phyloP scores from a whole-genome alignment of 164 flowering plant species.

The Magnolia kwangsiensis region DNA sequence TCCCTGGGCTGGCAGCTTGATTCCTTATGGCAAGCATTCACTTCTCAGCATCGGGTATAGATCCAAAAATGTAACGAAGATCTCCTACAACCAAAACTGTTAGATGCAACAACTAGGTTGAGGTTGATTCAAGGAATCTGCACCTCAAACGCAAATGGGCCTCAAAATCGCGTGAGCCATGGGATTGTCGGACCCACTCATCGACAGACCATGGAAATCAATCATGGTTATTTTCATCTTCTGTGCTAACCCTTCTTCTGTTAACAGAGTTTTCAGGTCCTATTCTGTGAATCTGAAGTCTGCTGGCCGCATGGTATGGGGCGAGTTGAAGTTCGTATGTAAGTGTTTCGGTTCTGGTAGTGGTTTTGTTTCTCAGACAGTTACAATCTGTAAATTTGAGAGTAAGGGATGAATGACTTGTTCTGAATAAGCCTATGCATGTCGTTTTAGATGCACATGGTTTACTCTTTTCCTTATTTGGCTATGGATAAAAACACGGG shows the following conservation, averaged over 20 bases:
- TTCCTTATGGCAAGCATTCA: slow-evolving; percentile 38
- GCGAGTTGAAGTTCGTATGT: neutral
- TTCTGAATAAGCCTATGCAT: neutral
- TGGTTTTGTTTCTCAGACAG: slow-evolving; percentile 8
- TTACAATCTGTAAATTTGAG: slow-evolving; percentile 11
- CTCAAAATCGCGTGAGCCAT: neutral
- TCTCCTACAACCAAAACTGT: slow-evolving; percentile 33
- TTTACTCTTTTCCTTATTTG: neutral
- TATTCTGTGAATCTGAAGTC: neutral
- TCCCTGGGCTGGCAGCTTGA: slow-evolving; percentile 22
- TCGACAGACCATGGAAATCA: neutral
- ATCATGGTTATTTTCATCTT: neutral
- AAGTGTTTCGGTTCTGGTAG: neutral
- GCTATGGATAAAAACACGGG: neutral
- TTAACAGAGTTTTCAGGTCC: neutral
- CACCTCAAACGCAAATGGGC: neutral
- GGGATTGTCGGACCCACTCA: neutral
- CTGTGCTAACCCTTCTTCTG: slow-evolving; percentile 5
- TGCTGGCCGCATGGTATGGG: neutral
- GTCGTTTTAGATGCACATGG: neutral
- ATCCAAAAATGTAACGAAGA: slow-evolving; percentile 50
- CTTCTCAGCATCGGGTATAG: slow-evolving; percentile 40
- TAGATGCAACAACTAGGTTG: neutral
- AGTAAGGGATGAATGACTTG: neutral
- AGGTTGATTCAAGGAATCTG: neutral